These are phyloP conservation scores for Paratinospora sagittata DNA, from an alignment of 164 flowering plant species.

Conservation along the genomic window DNA sequence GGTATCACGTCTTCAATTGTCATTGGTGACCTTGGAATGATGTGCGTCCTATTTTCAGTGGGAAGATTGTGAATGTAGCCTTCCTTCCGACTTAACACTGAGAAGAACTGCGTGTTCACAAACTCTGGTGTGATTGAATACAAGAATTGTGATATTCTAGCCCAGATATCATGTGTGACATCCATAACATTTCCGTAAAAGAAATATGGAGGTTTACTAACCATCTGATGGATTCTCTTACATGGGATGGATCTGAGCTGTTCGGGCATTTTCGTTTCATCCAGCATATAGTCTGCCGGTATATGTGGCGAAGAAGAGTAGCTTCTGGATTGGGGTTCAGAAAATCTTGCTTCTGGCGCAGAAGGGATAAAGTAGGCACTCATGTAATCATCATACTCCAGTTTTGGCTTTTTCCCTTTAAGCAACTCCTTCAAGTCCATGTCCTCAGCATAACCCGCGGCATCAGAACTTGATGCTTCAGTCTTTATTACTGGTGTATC, in stretches of 20 bases:
- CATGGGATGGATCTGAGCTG: constrained; percentile 21
- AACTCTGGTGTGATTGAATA: constrained; percentile 57
- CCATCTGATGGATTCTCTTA: constrained; percentile 30
- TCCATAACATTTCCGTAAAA: constrained; percentile 62
- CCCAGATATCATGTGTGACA: constrained; percentile 46
- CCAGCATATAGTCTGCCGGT: constrained; percentile 3
- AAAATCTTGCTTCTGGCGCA: constrained; percentile 27
- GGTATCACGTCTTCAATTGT: constrained; percentile 67
- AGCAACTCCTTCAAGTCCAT: constrained; percentile 17
- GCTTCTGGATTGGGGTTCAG: constrained; percentile 12
- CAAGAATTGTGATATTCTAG: constrained; percentile 58
- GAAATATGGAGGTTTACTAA: constrained; percentile 63
- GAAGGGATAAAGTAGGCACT: constrained; percentile 23
- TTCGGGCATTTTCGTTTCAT: constrained; percentile 20
- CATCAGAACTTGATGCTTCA: constrained; percentile 31
- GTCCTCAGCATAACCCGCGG: constrained; percentile 12
- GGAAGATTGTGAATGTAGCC: constrained; percentile 92
- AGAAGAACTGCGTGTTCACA: constrained; percentile 50
- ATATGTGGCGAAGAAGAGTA: constrained; percentile 12
- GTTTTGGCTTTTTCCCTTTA: constrained; percentile 53
- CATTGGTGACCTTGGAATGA: constrained; percentile 56
- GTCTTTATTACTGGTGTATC: constrained; percentile 23
- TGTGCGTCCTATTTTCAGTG: constrained; percentile 41
- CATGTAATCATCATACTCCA: constrained; percentile 30
- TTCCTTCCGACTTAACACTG: constrained; percentile 70